Conservation (phyloP, 2,329 filamentous ascomycete species). For the Calycina marina region DNA sequence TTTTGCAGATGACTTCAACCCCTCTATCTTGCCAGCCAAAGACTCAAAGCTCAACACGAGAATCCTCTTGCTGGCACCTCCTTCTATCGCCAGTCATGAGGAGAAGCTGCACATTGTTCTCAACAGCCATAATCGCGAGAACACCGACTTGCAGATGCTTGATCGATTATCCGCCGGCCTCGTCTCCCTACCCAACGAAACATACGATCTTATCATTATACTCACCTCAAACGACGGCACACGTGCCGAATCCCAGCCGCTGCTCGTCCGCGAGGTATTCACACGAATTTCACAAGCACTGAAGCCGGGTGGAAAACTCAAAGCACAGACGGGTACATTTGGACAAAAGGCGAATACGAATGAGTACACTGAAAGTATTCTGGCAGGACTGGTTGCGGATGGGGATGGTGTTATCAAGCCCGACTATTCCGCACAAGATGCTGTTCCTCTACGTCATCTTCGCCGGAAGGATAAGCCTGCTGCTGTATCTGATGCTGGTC, state of each 20-base stretch:
- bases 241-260: slow-evolving; percentile 41
- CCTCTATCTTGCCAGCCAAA: slow-evolving; percentile 10
- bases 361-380: slow-evolving; percentile 63
- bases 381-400: slow-evolving; percentile 58
- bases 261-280: slow-evolving; percentile 57
- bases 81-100: slow-evolving; percentile 76
- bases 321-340: slow-evolving; percentile 53
- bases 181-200: slow-evolving; percentile 57
- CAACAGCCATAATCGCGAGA: slow-evolving; percentile 54
- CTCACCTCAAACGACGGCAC: slow-evolving; percentile 64
- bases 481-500: slow-evolving; percentile 24
- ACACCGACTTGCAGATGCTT: slow-evolving; percentile 92
- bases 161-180: slow-evolving; percentile 77
- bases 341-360: slow-evolving; percentile 26
- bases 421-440: slow-evolving; percentile 28
- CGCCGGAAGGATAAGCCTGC: slow-evolving; percentile 37
- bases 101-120: slow-evolving; percentile 60
- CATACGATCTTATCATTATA: slow-evolving; percentile 76
- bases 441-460: slow-evolving; percentile 40
- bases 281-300: slow-evolving; percentile 54
- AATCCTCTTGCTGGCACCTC: slow-evolving; percentile 78
- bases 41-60: slow-evolving; percentile 24
- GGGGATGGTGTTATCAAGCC: slow-evolving; percentile 61
- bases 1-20: slow-evolving; percentile 20
- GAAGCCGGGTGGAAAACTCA: slow-evolving; percentile 51